These are phyloP conservation scores for Clonostachys sp. DNA, from an alignment of 2,329 filamentous ascomycete genomes.

Conservation along the genomic window DNA sequence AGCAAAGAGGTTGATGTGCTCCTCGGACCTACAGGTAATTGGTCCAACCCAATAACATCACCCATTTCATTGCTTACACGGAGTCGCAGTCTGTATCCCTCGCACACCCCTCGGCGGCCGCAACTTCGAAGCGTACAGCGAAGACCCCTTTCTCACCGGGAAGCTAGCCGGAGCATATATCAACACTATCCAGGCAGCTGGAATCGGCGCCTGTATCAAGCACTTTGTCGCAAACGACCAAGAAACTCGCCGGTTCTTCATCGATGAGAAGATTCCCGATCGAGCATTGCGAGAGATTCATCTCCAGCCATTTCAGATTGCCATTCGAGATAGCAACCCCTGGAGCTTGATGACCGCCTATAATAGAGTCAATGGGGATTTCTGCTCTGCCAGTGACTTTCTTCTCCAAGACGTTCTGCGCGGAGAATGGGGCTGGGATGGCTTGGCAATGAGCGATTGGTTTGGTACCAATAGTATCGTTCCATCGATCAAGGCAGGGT, in stretches of 20 bases:
- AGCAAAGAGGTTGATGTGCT: not conserved
- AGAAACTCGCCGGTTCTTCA: conserved; percentile 8
- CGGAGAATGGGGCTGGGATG: conserved; percentile 33
- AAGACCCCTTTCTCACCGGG: conserved; percentile 35
- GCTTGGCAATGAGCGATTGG: conserved; percentile 38
- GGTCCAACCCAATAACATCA: not conserved
- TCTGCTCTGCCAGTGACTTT: conserved; percentile 27
- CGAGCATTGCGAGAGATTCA: conserved; percentile 24
- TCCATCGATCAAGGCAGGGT: conserved; percentile 12
- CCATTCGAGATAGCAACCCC: conserved; percentile 25
- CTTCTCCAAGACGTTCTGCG: conserved; percentile 26
- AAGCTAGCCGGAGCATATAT: conserved; percentile 30
- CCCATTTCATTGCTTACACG: not conserved
- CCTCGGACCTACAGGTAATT: not conserved
- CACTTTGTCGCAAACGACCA: conserved; percentile 24
- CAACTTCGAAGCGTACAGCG: conserved; percentile 35
- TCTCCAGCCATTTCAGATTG: conserved; percentile 31
- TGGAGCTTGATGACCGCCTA: conserved; percentile 36
- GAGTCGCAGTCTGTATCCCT: not conserved
- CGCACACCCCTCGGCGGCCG: conserved; percentile 33
- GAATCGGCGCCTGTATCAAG: conserved; percentile 32
- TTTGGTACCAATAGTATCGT: conserved; percentile 13
- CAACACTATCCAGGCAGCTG: conserved; percentile 29
- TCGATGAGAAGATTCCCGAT: conserved; percentile 9
- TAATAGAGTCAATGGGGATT: conserved; percentile 32